Evolutionary conservation across 73 alveolate genomes (phyloP).

Genomic region (Paramecium sexaurelia): DNA sequence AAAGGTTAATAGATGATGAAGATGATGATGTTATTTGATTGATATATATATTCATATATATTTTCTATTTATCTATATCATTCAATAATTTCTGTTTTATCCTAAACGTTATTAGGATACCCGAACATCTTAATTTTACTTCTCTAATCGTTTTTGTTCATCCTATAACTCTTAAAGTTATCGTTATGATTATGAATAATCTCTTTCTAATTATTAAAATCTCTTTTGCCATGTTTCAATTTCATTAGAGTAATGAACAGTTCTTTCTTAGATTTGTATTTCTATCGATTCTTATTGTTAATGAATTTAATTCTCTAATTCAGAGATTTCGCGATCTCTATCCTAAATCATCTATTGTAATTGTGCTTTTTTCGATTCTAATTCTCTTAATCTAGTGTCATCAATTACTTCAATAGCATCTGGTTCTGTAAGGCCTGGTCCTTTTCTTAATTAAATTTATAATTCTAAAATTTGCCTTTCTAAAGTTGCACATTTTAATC

Average conservation of each 20-base stretch:
- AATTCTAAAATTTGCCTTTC: conserved; percentile 31
- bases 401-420: conserved; percentile 32
- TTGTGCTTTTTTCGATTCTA: neutral
- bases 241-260: conserved; percentile 20
- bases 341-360: neutral
- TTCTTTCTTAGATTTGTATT: conserved; percentile 13
- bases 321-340: neutral
- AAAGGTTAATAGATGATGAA: neutral
- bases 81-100: neutral
- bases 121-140: neutral
- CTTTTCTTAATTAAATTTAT: conserved; percentile 30
- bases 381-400: conserved; percentile 17
- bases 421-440: neutral
- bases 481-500: conserved; percentile 52
- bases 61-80: neutral
- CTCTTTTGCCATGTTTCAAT: conserved; percentile 28
- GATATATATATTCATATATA: neutral
- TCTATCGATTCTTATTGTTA: neutral
- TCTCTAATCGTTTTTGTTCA: neutral
- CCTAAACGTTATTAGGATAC: neutral
- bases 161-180: neutral
- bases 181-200: neutral
- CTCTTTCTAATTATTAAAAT: conserved; percentile 15
- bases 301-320: conserved; percentile 8
- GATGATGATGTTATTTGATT: neutral